phyloP scores from a whole-genome alignment of 352 stramenopile species.

The Plasmopara muralis region DNA sequence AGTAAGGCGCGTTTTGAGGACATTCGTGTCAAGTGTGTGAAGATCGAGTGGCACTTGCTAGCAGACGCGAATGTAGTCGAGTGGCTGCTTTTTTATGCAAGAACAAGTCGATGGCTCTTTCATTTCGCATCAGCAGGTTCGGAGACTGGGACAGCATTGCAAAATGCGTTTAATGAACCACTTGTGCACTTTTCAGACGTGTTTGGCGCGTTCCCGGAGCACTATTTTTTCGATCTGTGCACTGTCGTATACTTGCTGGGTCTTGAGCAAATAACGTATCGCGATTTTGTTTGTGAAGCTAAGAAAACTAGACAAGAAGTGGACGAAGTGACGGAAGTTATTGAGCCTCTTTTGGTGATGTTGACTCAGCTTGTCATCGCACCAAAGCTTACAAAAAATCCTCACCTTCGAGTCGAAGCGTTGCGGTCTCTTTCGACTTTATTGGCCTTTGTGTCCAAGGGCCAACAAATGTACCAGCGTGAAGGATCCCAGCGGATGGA shows the following conservation, averaged over 20 bases:
- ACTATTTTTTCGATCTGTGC: constrained; percentile 74
- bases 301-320: constrained; percentile 8
- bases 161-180: constrained; percentile 40
- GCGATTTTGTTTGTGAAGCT: constrained; percentile 22
- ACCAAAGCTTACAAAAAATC: constrained; percentile 55
- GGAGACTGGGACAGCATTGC: constrained; percentile 1
- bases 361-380: constrained; percentile 51
- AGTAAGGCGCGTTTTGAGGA: constrained; percentile 52
- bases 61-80: constrained; percentile 41
- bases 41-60: constrained; percentile 55
- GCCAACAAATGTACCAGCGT: constrained; percentile 23
- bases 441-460: constrained; percentile 54
- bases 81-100: constrained; percentile 54
- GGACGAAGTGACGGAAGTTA: constrained; percentile 24
- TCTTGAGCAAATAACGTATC: constrained; percentile 33
- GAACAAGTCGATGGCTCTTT: constrained; percentile 50
- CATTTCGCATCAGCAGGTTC: constrained; percentile 14
- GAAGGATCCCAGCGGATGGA: constrained; percentile 26
- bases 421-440: constrained; percentile 48
- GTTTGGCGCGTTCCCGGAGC: constrained; percentile 55
- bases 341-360: constrained; percentile 60
- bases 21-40: constrained; percentile 36
- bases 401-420: constrained; percentile 59
- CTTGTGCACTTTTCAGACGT: constrained; percentile 37
- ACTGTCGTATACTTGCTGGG: constrained; percentile 50